Evolutionary conservation across 2,329 filamentous ascomycete species (phyloP), one percentile per base, ranked within the genome.

Genomic region (Trichoderma gracile): DNA sequence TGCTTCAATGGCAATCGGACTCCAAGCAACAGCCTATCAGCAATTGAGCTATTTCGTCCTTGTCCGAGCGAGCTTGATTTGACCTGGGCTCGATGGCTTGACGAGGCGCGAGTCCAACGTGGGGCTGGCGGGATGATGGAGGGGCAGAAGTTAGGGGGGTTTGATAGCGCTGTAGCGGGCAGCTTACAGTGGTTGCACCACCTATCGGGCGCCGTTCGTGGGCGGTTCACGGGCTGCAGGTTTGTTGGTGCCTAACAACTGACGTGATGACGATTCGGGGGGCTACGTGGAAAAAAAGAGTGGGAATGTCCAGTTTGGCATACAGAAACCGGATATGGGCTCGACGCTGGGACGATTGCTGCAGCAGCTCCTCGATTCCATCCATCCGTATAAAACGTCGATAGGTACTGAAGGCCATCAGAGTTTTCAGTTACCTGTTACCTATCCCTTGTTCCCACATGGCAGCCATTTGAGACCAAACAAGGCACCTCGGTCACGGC

Each of bases 181-280:
- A 49, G 59, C n/a, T 55, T 63, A 63, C 56, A 56, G 60, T 63
- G 60, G 60, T 63, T 63, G 60, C 60, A 42, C 60, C 60, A 56
- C 52, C 58, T 54, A 47, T 59, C 46, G 45, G 56, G 55, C 55
- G 9, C 21, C 27, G 14, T 30, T 6, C 23, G 30, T 38, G 55
- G 55, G 55, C 21, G 57, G 40, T 61, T 54, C 49, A 25, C 55
- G 21, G 19, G 12, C 38, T 54, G 58, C 58, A 52, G 58, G 58
- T 47, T 12, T 43, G 40, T 62, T 62, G 58, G 58, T 54, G 58
- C 58, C 58, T 54, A 42, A 62, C 43, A 21, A 23, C 40, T 21
- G 42, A 38, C 33, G 43, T 43, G 57, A 52, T 45, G 40, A 56
- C 49, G 25, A 50, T 50, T 9, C 3, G 47, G 4, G 47, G 4